phyloP scores from a whole-genome alignment of 2,329 filamentous ascomycete genomes.

The Curvularia sp. region DNA sequence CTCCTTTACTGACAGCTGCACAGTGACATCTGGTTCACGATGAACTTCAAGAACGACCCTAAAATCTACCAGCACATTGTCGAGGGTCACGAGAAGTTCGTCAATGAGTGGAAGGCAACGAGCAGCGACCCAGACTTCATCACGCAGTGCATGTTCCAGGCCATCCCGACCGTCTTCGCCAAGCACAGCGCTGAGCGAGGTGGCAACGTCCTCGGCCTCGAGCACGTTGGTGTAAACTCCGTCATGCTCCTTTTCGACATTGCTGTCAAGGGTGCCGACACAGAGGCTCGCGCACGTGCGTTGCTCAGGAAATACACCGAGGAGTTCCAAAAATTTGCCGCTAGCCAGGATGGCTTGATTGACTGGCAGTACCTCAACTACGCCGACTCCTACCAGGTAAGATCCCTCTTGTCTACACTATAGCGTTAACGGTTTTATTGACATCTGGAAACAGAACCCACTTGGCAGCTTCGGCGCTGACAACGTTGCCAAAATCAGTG shows the following conservation, averaged over 20 bases:
- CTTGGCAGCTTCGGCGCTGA: conserved; percentile 51
- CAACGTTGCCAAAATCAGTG: conserved; percentile 46
- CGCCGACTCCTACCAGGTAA: conserved; percentile 39
- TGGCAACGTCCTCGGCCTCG: conserved; percentile 39
- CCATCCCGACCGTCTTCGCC: conserved; percentile 26
- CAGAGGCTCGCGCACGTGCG: conserved; percentile 20
- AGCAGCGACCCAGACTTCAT: conserved; percentile 28
- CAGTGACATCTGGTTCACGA: conserved; percentile 35
- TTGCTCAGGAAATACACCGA: conserved; percentile 21
- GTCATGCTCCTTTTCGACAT: conserved; percentile 32
- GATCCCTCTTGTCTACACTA: neutral
- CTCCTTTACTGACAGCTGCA: conserved; percentile 7
- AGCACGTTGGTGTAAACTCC: conserved; percentile 25
- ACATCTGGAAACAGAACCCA: conserved; percentile 42
- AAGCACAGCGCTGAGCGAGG: conserved; percentile 28
- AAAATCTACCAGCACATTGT: conserved; percentile 28
- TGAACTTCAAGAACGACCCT: conserved; percentile 34
- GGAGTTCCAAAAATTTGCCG: conserved; percentile 23
- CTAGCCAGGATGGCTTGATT: conserved; percentile 19
- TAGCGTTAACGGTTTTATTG: neutral
- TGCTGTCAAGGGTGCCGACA: conserved; percentile 25
- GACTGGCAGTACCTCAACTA: conserved; percentile 46
- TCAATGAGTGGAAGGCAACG: conserved; percentile 24
- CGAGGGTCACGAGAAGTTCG: conserved; percentile 29
- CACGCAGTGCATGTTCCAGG: conserved; percentile 37